Evolutionary conservation across 1,139 yeast genomes (phyloP), one percentile per base, ranked within the genome.

Genomic region (Candida sojae): DNA sequence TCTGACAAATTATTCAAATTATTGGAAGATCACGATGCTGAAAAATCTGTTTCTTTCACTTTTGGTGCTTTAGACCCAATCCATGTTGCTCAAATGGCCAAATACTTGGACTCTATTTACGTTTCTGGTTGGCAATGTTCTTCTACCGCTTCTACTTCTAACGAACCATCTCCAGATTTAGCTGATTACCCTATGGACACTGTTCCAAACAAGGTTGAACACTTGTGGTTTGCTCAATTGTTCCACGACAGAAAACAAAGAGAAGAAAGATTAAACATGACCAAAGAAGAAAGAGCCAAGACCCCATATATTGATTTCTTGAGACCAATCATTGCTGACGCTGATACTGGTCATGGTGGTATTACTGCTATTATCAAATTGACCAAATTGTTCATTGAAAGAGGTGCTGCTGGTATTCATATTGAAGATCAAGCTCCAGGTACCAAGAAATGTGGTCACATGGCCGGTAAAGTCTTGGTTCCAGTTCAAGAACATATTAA

Each of bases 81-180:
- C 57, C 99, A 92, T 66, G 90, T 91, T 59, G 79, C 97, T 51
- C 98, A 92, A 72, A 91, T 92, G 97, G 96, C 96, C 57, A 89
- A 88, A 71, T 89, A 90, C 74, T 79, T 92, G 64, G 99, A 92
- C 71, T 82, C 96, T 26, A 82, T 93, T 60, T 92, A 93, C 70
- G 96, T 92, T 57, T 88, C 96, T 44, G 99, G 99, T 50, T 92
- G 99, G 99, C 98, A 93, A 75, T 91, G 96, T 70, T 91, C 97
- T 46, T 90, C 97, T 33, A 92, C 97, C 46, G 97, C 98, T 48
- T 92, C 97, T 28, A 88, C 97, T 44, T 88, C 97, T 39, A 92
- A 93, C 68, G 98, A 92, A 73, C 98, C 98, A 43, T 89, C 96
- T 39, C 98, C 98, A 52, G 99, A 93, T 79, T 82, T 93, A 66